phyloP scores from a whole-genome alignment of 2,329 filamentous ascomycete genomes.

The Pseudogymnoascus sp. region DNA sequence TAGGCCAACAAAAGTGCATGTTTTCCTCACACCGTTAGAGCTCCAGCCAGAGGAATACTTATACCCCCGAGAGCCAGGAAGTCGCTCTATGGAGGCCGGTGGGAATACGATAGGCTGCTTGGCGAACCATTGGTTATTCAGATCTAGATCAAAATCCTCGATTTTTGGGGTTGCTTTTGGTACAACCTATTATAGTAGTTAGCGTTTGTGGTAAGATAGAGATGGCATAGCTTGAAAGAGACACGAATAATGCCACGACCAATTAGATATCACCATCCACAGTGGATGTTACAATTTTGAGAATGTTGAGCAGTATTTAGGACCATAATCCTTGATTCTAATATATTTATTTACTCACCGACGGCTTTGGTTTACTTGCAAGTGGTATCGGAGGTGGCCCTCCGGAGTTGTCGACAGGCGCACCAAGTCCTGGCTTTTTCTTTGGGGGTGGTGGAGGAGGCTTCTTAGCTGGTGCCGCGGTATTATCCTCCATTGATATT shows the following conservation, averaged over 20 bases:
- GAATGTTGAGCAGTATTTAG: background rate
- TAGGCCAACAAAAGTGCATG: constrained; percentile 25
- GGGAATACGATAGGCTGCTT: constrained; percentile 22
- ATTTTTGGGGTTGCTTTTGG: background rate
- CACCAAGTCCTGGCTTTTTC: constrained; percentile 21
- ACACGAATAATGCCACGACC: background rate
- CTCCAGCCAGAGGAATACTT: constrained; percentile 19
- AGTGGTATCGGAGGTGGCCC: constrained; percentile 17
- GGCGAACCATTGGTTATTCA: constrained; percentile 28
- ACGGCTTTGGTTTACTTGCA: constrained; percentile 28
- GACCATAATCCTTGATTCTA: background rate
- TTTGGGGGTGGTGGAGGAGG: constrained; percentile 30
- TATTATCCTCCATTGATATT: constrained; percentile 17
- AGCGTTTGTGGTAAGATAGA: background rate
- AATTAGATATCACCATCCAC: background rate
- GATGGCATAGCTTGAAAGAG: background rate
- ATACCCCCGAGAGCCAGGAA: constrained; percentile 15
- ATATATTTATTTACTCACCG: constrained; percentile 23
- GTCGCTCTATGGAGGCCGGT: constrained; percentile 19
- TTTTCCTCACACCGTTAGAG: constrained; percentile 22
- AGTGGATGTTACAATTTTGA: background rate
- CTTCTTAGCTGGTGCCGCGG: constrained; percentile 25
- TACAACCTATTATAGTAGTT: background rate
- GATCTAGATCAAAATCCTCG: constrained; percentile 26
- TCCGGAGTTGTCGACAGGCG: constrained; percentile 23